Percentiles rank a stretch among this genome's conserved stretches.
These are phyloP conservation scores for Ensete ventricosum DNA, from an alignment of 176 grass and related monocot genomes.

Conservation along the genomic window DNA sequence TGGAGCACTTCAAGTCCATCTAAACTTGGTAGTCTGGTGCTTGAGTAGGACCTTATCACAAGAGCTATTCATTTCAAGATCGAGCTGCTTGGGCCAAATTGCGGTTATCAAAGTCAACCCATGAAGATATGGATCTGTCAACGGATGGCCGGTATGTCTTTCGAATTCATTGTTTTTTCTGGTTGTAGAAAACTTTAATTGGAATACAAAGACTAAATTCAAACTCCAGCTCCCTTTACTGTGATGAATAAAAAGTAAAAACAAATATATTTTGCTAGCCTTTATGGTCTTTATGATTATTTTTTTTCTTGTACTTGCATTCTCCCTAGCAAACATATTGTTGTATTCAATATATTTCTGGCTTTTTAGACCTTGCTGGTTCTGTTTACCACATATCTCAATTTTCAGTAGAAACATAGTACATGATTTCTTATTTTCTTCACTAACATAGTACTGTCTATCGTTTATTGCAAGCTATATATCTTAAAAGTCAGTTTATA, in stretches of 20 bases:
- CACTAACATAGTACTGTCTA: too few relatives aligned
- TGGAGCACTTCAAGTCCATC: slow-evolving; percentile 15
- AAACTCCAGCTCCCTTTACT: too few relatives aligned
- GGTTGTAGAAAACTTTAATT: too few relatives aligned
- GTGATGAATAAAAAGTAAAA: too few relatives aligned
- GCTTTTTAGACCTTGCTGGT: not conserved
- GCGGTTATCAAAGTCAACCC: slow-evolving; percentile 39
- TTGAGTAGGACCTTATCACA: slow-evolving; percentile 46
- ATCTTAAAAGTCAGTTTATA: too few relatives aligned
- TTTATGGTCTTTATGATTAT: not conserved
- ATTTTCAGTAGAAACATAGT: not conserved
- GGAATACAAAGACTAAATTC: too few relatives aligned
- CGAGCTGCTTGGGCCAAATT: slow-evolving; percentile 34
- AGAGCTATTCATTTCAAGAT: slow-evolving; percentile 54
- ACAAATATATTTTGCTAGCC: too few relatives aligned
- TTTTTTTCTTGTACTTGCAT: too few relatives aligned
- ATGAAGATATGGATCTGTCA: slow-evolving; percentile 47
- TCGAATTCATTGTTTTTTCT: not conserved
- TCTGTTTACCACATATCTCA: not conserved
- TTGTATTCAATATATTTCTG: not conserved
- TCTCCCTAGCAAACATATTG: too few relatives aligned
- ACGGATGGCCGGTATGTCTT: slow-evolving; percentile 50
- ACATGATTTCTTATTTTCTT: too few relatives aligned
- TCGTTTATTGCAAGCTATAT: too few relatives aligned
- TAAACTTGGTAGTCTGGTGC: slow-evolving; percentile 1